Evolutionary conservation across 2,329 filamentous ascomycete species (phyloP).

Genomic region (Cercospora zeina): DNA sequence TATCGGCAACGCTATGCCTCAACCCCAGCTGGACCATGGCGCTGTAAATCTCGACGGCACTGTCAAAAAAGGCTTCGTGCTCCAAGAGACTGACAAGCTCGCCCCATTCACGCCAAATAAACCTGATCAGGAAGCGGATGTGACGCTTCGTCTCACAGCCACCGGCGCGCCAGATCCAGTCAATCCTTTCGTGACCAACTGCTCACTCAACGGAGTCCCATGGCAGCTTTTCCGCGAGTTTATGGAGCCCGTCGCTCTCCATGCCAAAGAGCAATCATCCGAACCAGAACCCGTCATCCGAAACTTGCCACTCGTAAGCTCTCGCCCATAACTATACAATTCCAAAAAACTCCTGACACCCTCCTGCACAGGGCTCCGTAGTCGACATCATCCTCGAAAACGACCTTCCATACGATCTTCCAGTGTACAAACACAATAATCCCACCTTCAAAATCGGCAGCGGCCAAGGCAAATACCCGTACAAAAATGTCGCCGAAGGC

Average conservation of each 20-base stretch:
- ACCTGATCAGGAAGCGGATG: constrained; percentile 20
- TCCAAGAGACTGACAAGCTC: constrained; percentile 16
- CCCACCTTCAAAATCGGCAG: constrained; percentile 25
- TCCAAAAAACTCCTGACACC: not conserved
- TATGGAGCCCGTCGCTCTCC: constrained; percentile 21
- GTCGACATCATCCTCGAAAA: constrained; percentile 29
- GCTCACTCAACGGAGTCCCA: constrained; percentile 29
- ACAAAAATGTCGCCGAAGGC: constrained; percentile 15
- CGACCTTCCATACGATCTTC: constrained; percentile 20
- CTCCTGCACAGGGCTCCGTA: constrained; percentile 21
- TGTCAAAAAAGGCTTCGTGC: constrained; percentile 16
- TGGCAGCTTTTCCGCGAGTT: constrained; percentile 30
- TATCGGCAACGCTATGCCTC: constrained; percentile 25
- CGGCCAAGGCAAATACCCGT: constrained; percentile 20
- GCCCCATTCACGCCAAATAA: constrained; percentile 16
- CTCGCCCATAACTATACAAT: not conserved
- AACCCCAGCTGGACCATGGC: constrained; percentile 19
- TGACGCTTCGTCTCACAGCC: constrained; percentile 27
- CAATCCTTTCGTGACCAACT: constrained; percentile 29
- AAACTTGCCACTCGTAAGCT: constrained; percentile 14
- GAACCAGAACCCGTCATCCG: constrained; percentile 25
- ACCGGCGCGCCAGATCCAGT: constrained; percentile 27
- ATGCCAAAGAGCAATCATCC: constrained; percentile 18
- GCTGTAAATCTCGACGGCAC: constrained; percentile 24
- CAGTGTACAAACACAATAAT: constrained; percentile 31